These are phyloP conservation scores for Naganishia albida DNA, from an alignment of 1,284 basidiomycete species.

Conservation along the genomic window DNA sequence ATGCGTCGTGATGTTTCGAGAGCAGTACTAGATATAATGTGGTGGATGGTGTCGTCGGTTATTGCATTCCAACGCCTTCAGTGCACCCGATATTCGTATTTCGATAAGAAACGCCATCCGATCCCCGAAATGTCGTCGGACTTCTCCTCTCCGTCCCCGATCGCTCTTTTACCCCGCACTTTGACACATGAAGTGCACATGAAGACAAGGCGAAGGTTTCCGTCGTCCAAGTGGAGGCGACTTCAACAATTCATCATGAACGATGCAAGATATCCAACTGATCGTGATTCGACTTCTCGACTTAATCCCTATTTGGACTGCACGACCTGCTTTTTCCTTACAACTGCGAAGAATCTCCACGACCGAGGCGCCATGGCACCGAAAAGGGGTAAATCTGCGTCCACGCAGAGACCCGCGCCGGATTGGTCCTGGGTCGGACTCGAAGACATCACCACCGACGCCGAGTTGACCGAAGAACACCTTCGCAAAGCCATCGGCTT, in stretches of 20 bases:
- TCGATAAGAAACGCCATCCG: too few relatives aligned
- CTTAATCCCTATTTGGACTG: not conserved
- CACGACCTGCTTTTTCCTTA: not conserved
- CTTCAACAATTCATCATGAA: too few relatives aligned
- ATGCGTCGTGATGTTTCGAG: too few relatives aligned
- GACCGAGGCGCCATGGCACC: constrained; percentile 4
- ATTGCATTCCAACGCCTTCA: too few relatives aligned
- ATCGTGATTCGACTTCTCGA: not conserved
- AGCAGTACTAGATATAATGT: not conserved
- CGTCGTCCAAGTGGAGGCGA: too few relatives aligned
- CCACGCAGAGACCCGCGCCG: constrained; percentile 16
- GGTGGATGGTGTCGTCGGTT: too few relatives aligned
- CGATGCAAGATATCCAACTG: too few relatives aligned
- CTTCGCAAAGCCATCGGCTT: constrained; percentile 26
- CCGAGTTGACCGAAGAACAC: constrained; percentile 27
- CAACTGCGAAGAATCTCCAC: not conserved
- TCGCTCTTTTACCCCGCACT: not conserved
- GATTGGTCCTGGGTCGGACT: constrained; percentile 32
- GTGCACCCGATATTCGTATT: too few relatives aligned
- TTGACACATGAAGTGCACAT: constrained; percentile 1
- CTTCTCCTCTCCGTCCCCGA: not conserved
- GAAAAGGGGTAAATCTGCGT: constrained; percentile 4
- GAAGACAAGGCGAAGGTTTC: not conserved
- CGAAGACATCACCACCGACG: constrained; percentile 12
- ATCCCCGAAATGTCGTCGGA: not conserved